Percentiles rank a stretch among this genome's conserved stretches.
Conservation (phyloP, 1,284 basidiomycete genomes). For the Mycosarcoma maydis region DNA sequence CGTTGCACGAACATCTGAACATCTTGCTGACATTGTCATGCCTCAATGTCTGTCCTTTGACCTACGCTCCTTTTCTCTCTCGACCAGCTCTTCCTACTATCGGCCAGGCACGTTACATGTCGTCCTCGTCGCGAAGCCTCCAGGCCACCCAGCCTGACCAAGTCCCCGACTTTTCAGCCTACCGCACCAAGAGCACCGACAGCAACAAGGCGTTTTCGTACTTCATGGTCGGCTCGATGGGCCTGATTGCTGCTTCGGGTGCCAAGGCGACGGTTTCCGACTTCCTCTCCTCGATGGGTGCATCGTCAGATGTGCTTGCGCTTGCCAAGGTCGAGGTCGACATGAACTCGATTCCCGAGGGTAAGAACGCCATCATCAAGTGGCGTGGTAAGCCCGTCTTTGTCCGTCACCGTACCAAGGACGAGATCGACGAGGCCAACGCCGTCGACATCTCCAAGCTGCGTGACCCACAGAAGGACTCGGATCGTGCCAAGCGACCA, state of each 20-base stretch:
- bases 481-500: conserved; percentile 87
- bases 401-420: conserved; percentile 91
- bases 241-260: conserved; percentile 89
- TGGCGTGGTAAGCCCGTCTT: conserved; percentile 99
- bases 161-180: conserved; percentile 88
- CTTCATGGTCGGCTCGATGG: conserved; percentile 96
- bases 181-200: conserved; percentile 77
- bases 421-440: conserved; percentile 94
- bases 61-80: too few species aligned
- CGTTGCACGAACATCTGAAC: too few species aligned
- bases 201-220: conserved; percentile 88
- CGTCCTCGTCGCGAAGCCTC: conserved; percentile 55
- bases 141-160: conserved; percentile 67
- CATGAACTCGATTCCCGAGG: conserved; percentile 89
- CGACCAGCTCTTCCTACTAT: conserved; percentile 41
- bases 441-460: conserved; percentile 82
- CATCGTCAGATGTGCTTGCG: conserved; percentile 96
- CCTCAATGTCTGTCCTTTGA: not conserved
- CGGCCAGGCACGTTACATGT: conserved; percentile 57
- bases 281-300: conserved; percentile 94
- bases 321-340: conserved; percentile 98
- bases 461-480: conserved; percentile 92
- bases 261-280: conserved; percentile 94
- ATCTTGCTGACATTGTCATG: too few species aligned
- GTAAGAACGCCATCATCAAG: conserved; percentile 73